Conservation (phyloP, 345 rosid genomes). For the Syzygium aqueum region DNA sequence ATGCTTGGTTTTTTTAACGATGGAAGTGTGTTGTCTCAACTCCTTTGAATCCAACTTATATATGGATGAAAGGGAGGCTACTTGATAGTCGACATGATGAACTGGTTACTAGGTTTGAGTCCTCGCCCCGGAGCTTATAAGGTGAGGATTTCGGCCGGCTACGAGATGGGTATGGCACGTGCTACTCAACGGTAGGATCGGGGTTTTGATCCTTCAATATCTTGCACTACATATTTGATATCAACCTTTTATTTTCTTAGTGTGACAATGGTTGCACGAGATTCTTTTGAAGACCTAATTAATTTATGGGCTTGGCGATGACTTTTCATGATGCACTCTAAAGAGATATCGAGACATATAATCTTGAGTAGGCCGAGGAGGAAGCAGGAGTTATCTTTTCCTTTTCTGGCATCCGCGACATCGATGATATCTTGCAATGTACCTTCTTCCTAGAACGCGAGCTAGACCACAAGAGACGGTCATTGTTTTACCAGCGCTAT, state of each 20-base stretch:
- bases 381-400: background rate
- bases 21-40: background rate
- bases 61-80: background rate
- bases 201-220: background rate
- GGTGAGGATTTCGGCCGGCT: background rate
- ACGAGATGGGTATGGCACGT: background rate
- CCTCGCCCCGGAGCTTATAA: no score
- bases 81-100: background rate
- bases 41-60: background rate
- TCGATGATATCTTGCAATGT: background rate
- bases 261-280: background rate
- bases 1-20: no score
- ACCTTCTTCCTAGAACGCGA: background rate
- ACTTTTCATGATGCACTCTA: background rate
- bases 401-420: background rate
- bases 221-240: background rate
- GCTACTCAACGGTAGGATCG: background rate
- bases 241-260: background rate
- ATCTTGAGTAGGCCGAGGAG: background rate
- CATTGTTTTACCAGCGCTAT: background rate
- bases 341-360: background rate
- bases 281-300: background rate
- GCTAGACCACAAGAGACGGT: fast-evolving
- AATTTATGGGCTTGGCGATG: background rate
- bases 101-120: background rate